Conservation (phyloP, 1,139 yeast species). For the Hemisphaericaspora lyxosophila region DNA sequence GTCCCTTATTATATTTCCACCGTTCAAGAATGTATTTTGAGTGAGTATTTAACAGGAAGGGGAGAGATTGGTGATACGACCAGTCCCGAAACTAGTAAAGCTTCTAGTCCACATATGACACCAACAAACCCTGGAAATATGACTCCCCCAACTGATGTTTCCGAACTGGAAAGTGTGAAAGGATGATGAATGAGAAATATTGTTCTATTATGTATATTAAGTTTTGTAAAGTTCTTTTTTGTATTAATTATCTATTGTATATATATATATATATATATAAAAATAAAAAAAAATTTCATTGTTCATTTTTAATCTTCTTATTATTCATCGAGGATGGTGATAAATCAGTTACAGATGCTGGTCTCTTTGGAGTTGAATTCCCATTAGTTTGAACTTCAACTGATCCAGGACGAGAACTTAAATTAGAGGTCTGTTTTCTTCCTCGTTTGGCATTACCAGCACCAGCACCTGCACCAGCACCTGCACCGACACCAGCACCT, state of each 20-base stretch:
- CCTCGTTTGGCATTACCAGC: too few relatives aligned
- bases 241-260: too few relatives aligned
- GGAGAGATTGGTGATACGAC: slow-evolving; percentile 6
- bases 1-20: slow-evolving; percentile 80
- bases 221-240: too few relatives aligned
- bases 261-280: too few relatives aligned
- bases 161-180: slow-evolving; percentile 1
- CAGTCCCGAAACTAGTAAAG: not conserved
- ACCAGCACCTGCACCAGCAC: too few relatives aligned
- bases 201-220: not conserved
- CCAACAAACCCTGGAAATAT: not conserved
- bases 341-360: too few relatives aligned
- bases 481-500: slow-evolving; percentile 1
- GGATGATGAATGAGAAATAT: not conserved
- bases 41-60: slow-evolving; percentile 32
- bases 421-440: too few relatives aligned
- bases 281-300: too few relatives aligned
- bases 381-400: not conserved
- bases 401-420: not conserved
- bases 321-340: too few relatives aligned
- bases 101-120: not conserved
- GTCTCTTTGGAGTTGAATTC: too few relatives aligned
- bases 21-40: slow-evolving; percentile 46
- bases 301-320: too few relatives aligned
- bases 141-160: slow-evolving; percentile 9